Conservation (phyloP, 2,329 filamentous ascomycete genomes). For the Fusarium graminum region DNA sequence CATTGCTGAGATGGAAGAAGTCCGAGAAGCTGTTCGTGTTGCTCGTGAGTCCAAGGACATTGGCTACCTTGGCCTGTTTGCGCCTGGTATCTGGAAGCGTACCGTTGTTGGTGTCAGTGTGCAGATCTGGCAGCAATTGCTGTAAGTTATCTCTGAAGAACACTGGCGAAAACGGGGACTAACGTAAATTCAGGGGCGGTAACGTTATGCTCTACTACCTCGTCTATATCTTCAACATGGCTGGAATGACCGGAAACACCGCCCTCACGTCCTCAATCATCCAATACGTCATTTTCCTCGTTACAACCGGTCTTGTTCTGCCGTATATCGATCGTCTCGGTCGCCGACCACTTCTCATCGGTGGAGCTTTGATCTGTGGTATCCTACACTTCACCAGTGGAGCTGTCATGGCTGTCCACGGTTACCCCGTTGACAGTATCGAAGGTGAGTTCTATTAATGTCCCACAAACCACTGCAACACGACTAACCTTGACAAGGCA, state of each 20-base stretch:
- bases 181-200: conserved; percentile 54
- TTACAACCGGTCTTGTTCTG: conserved; percentile 64
- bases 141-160: conserved; percentile 41
- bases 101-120: conserved; percentile 65
- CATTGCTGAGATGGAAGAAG: conserved; percentile 69
- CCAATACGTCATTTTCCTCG: conserved; percentile 68
- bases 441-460: conserved; percentile 44
- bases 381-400: conserved; percentile 62
- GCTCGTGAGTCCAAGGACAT: conserved; percentile 55
- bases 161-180: not conserved
- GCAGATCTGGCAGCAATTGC: conserved; percentile 67
- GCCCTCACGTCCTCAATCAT: conserved; percentile 65
- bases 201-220: conserved; percentile 72
- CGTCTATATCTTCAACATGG: conserved; percentile 73
- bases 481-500: conserved; percentile 51
- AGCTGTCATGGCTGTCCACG: conserved; percentile 63
- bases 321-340: conserved; percentile 64
- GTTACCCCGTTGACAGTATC: conserved; percentile 59
- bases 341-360: conserved; percentile 61
- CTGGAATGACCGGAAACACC: conserved; percentile 60
- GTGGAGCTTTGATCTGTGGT: conserved; percentile 61
- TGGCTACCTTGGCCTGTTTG: conserved; percentile 61
- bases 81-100: conserved; percentile 62
- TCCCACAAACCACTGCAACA: rapidly evolving
- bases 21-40: conserved; percentile 57